Evolutionary conservation across 2,329 filamentous ascomycete species (phyloP).

Genomic region (Paecilomyces sp.): DNA sequence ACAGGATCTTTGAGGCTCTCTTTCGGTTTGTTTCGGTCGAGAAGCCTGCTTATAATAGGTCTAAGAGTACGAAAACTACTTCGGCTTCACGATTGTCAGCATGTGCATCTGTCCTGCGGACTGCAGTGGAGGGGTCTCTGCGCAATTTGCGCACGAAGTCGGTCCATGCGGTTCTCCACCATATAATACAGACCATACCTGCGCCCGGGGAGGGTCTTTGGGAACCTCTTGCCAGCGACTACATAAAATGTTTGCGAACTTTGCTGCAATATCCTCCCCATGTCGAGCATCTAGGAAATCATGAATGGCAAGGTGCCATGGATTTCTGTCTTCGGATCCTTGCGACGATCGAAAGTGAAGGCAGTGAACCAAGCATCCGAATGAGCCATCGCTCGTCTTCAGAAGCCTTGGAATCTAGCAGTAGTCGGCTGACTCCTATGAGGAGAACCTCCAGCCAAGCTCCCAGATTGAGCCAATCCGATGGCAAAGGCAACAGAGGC

Average conservation of each 20-base stretch:
- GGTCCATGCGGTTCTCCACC: conserved; percentile 68
- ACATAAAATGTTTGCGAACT: conserved; percentile 66
- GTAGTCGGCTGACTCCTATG: conserved; percentile 22
- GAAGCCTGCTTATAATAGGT: conserved; percentile 55
- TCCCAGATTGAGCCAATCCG: conserved; percentile 16
- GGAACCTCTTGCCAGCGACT: conserved; percentile 64
- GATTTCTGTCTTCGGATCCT: conserved; percentile 66
- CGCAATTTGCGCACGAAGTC: conserved; percentile 67
- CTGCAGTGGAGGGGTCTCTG: conserved; percentile 63
- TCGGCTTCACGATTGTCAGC: conserved; percentile 55
- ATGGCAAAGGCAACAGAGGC: conserved; percentile 20
- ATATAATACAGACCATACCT: conserved; percentile 69
- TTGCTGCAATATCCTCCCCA: conserved; percentile 69
- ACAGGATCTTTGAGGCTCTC: conserved; percentile 71
- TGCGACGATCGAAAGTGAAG: conserved; percentile 15
- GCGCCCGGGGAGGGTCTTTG: conserved; percentile 56
- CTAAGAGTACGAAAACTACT: conserved; percentile 44
- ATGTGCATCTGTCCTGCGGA: conserved; percentile 64
- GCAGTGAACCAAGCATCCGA: conserved; percentile 22
- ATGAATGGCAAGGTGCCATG: conserved; percentile 62
- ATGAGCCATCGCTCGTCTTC: conserved; percentile 17
- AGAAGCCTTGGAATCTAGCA: conserved; percentile 19
- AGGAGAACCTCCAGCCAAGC: conserved; percentile 19
- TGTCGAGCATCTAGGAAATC: conserved; percentile 66
- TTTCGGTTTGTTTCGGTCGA: conserved; percentile 68